A percentile compares a stretch with the other conserved stretches of the same genome.
Conservation (phyloP, 2,329 filamentous ascomycete species). For the Paraphoma sp. region DNA sequence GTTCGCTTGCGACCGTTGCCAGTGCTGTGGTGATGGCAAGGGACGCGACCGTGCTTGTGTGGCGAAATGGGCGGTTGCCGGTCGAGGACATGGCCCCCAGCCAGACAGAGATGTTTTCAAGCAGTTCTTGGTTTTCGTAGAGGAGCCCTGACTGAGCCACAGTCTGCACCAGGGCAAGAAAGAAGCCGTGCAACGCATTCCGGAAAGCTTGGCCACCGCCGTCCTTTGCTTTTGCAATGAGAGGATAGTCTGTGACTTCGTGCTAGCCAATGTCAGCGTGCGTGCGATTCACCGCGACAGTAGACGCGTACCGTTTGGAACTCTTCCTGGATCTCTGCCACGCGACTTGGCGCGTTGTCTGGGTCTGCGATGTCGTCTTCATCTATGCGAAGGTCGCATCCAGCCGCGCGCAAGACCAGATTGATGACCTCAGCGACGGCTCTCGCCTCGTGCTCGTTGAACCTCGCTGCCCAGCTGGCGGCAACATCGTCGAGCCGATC, state of each 20-base stretch:
- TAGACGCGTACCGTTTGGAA: slow-evolving; percentile 74
- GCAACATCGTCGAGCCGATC: slow-evolving; percentile 63
- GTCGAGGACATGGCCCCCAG: slow-evolving; percentile 90
- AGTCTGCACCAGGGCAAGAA: slow-evolving; percentile 75
- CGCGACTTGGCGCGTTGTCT: slow-evolving; percentile 79
- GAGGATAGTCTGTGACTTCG: slow-evolving; percentile 87
- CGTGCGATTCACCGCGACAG: not conserved
- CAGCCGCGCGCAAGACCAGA: slow-evolving; percentile 71
- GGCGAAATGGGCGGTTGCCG: slow-evolving; percentile 84
- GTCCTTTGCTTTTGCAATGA: slow-evolving; percentile 81
- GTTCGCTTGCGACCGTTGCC: slow-evolving; percentile 73
- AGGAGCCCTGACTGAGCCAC: slow-evolving; percentile 83
- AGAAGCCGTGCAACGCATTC: slow-evolving; percentile 78
- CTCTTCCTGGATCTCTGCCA: slow-evolving; percentile 85
- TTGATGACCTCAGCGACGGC: slow-evolving; percentile 67
- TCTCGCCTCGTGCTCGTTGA: slow-evolving; percentile 61
- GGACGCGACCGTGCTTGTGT: slow-evolving; percentile 88
- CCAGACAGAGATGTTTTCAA: slow-evolving; percentile 92
- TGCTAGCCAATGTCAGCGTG: slow-evolving; percentile 54
- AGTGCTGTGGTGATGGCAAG: slow-evolving; percentile 80
- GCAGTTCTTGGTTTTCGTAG: slow-evolving; percentile 76
- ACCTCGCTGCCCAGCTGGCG: slow-evolving; percentile 63
- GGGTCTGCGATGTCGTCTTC: slow-evolving; percentile 86
- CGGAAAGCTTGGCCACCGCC: slow-evolving; percentile 81
- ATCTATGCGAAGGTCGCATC: slow-evolving; percentile 80